Evolutionary conservation across 768 basidiomycete species (phyloP).

Genomic region (Asterophora parasitica): DNA sequence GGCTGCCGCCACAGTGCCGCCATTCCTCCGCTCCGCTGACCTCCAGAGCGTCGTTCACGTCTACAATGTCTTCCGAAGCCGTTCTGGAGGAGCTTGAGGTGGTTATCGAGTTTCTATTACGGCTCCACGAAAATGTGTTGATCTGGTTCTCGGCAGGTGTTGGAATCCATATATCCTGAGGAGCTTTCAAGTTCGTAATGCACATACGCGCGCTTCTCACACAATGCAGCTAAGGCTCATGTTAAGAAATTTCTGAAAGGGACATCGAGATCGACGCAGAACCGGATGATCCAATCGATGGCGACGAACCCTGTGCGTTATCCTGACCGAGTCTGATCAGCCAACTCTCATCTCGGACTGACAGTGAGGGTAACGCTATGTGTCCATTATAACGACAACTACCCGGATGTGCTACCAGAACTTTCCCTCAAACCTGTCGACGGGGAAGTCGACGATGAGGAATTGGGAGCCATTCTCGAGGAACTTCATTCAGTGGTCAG

Average conservation of each 20-base stretch:
- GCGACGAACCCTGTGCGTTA: constrained; percentile 50
- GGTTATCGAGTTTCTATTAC: constrained; percentile 10
- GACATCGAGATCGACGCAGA: constrained; percentile 82
- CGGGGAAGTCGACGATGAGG: constrained; percentile 55
- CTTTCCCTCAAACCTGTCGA: constrained; percentile 60
- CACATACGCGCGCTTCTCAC: constrained; percentile 18
- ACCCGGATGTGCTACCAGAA: constrained; percentile 80
- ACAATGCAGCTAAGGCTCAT: constrained; percentile 21
- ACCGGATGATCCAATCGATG: constrained; percentile 72
- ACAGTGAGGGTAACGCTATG: constrained; percentile 70
- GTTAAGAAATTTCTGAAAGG: constrained; percentile 78
- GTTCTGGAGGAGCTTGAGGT: constrained; percentile 93
- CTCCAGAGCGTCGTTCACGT: background rate
- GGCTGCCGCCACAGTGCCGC: background rate
- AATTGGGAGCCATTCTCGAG: constrained; percentile 49
- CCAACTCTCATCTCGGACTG: constrained; percentile 10
- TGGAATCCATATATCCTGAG: constrained; percentile 94
- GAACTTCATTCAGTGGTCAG: constrained; percentile 56
- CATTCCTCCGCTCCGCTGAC: background rate
- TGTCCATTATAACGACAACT: constrained; percentile 74
- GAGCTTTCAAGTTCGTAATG: constrained; percentile 81
- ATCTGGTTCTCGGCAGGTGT: constrained; percentile 48
- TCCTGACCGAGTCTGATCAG: constrained; percentile 10
- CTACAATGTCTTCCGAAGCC: constrained; percentile 56
- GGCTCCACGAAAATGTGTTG: constrained; percentile 2